These are phyloP conservation scores for Wickerhamomyces silvicola DNA, from an alignment of 805 yeast genomes.

Conservation along the genomic window DNA sequence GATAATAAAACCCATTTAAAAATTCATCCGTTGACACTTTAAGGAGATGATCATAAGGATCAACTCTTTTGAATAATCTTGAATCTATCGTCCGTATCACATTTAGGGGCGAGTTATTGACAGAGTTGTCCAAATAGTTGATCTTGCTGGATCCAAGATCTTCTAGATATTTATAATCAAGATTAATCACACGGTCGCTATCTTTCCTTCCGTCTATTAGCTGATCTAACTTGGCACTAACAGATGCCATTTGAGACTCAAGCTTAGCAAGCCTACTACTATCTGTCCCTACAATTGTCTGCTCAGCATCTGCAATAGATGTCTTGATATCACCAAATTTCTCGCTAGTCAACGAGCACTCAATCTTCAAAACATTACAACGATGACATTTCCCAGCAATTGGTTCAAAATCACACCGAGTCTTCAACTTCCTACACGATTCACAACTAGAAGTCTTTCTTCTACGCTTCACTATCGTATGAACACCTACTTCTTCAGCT, in stretches of 20 bases:
- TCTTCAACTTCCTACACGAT: conserved; percentile 48
- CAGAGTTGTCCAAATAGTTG: conserved; percentile 21
- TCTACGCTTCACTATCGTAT: conserved; percentile 26
- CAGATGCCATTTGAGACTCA: conserved; percentile 16
- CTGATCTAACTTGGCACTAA: conserved; percentile 22
- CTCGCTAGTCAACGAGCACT: conserved; percentile 39
- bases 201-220: neutral
- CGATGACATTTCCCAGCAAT: conserved; percentile 41
- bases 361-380: conserved; percentile 40
- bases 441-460: conserved; percentile 40
- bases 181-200: neutral
- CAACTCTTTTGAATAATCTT: conserved; percentile 29
- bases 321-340: conserved; percentile 20
- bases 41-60: conserved; percentile 25
- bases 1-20: conserved; percentile 34
- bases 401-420: conserved; percentile 49
- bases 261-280: conserved; percentile 6
- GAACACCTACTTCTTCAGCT: conserved; percentile 7
- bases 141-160: conserved; percentile 11
- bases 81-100: conserved; percentile 32
- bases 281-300: conserved; percentile 1
- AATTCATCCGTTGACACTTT: conserved; percentile 36
- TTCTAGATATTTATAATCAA: conserved; percentile 9
- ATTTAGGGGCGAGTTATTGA: conserved; percentile 29
- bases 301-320: conserved; percentile 9